These are phyloP conservation scores for Myrica gale DNA, from an alignment of 306 rosid genomes.

Conservation along the genomic window DNA sequence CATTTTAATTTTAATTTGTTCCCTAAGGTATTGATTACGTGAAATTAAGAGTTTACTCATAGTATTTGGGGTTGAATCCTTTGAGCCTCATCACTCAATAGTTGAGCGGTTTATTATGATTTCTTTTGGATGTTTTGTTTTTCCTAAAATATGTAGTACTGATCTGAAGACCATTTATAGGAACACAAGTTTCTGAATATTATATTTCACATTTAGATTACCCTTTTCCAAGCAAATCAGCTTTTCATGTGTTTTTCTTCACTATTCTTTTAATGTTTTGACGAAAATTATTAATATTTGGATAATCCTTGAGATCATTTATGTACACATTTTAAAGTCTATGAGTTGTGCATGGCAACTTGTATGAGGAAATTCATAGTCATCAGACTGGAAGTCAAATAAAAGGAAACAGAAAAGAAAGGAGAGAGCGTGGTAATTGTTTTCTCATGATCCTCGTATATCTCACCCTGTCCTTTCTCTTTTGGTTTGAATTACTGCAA, in stretches of 20 bases:
- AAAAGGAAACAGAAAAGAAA: neutral
- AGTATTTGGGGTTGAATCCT: neutral
- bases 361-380: neutral
- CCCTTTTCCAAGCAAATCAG: neutral
- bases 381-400: neutral
- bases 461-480: neutral
- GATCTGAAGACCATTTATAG: neutral
- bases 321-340: neutral
- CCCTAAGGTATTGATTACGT: neutral
- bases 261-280: neutral
- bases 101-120: neutral
- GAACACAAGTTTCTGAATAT: neutral
- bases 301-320: neutral
- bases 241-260: neutral
- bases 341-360: neutral
- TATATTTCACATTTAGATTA: neutral
- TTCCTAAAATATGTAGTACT: neutral
- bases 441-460: neutral
- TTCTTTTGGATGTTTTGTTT: neutral
- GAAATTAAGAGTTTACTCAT: neutral
- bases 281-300: neutral
- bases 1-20: neutral
- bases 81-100: neutral
- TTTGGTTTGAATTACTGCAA: neutral
- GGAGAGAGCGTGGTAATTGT: neutral